These are phyloP conservation scores for Fragilaria radians DNA, from an alignment of 108 stramenopile genomes.

Conservation along the genomic window DNA sequence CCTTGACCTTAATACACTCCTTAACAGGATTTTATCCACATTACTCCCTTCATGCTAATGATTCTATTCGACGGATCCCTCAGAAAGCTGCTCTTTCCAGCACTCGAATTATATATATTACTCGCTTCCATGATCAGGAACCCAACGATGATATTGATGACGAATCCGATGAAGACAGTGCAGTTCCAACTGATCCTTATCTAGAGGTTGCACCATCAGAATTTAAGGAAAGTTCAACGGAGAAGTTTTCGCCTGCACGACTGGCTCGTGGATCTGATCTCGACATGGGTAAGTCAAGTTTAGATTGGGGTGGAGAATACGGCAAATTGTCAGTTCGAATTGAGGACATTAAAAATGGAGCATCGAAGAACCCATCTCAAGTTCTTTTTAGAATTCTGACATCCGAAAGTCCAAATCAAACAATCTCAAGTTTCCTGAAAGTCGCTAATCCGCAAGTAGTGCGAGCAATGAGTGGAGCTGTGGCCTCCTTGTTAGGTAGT, in stretches of 20 bases:
- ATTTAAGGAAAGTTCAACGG: conserved; percentile 25
- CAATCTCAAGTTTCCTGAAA: conserved; percentile 60
- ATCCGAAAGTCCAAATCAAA: conserved; percentile 57
- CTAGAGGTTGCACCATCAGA: conserved; percentile 39
- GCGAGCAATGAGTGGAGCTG: conserved; percentile 75
- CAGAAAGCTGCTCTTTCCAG: conserved; percentile 23
- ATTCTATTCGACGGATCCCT: conserved; percentile 25
- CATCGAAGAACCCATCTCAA: conserved; percentile 48
- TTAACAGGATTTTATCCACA: conserved; percentile 7
- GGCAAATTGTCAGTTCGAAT: conserved; percentile 52
- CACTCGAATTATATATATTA: too few species aligned
- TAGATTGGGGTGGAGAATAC: conserved; percentile 79
- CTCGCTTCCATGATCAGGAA: conserved; percentile 10
- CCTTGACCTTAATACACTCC: too few species aligned
- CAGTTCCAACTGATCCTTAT: conserved; percentile 39
- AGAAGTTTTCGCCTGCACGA: conserved; percentile 5
- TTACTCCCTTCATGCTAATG: conserved; percentile 13
- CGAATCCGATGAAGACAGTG: conserved; percentile 47
- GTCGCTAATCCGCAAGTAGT: conserved; percentile 74
- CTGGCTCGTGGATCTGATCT: conserved; percentile 14
- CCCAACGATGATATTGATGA: conserved; percentile 30
- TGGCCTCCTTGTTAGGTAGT: conserved; percentile 60
- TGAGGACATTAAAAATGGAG: conserved; percentile 59
- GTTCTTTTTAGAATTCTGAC: conserved; percentile 70
- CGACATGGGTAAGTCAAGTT: neutral